Percentiles rank a stretch among this genome's conserved stretches.
Conservation (phyloP, 176 grass and related monocot genomes). For the Oryza officinalis region DNA sequence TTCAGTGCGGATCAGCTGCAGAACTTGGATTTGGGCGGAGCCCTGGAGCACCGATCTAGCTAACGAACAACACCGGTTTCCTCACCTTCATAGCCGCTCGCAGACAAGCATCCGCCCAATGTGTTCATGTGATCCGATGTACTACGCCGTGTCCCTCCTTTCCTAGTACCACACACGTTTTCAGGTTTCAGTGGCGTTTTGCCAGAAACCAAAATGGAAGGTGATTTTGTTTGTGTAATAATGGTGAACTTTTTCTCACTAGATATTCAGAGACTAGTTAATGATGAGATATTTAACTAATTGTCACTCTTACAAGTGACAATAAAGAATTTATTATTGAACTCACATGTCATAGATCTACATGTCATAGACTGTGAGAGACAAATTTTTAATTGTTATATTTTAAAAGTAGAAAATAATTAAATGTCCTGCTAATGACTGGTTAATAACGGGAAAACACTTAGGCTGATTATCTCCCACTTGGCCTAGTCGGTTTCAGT, state of each 20-base stretch:
- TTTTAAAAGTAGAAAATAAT: no score
- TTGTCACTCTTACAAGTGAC: no score
- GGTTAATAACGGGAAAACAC: neutral
- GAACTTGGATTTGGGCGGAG: neutral
- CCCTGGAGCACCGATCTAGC: neutral
- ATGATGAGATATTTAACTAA: no score
- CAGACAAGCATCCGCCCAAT: neutral
- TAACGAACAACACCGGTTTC: neutral
- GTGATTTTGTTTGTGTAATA: neutral
- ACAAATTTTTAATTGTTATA: no score
- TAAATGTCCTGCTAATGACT: neutral
- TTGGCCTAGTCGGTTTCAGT: slow-evolving; percentile 19
- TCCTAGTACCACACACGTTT: neutral
- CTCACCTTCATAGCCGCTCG: neutral
- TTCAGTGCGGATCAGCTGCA: neutral
- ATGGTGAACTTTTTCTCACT: neutral
- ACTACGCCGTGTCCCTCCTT: neutral
- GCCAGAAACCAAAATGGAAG: neutral
- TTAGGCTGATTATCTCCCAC: neutral
- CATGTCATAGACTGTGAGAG: no score
- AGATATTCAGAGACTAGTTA: neutral
- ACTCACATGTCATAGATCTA: no score
- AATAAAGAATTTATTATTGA: no score
- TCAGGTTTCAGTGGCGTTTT: neutral
- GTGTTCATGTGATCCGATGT: neutral